Evolutionary conservation across 495 filamentous ascomycete genomes (phyloP).

Genomic region (Lasiosphaeria ovina): DNA sequence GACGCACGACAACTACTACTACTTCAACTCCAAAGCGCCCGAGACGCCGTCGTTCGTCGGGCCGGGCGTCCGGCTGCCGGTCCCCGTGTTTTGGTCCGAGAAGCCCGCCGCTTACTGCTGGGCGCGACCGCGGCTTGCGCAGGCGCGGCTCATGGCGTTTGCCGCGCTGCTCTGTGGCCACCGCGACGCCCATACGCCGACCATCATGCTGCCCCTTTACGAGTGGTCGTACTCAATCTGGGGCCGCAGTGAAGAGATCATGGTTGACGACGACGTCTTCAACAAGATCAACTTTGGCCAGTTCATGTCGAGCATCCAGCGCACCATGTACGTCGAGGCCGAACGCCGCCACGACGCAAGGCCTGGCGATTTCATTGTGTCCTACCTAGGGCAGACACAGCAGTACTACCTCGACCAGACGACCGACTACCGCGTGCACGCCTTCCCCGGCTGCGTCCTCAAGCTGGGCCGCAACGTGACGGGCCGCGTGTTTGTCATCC

Average conservation of each 20-base stretch:
- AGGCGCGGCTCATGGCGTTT: background rate
- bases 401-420: background rate
- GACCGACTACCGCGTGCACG: background rate
- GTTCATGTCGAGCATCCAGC: background rate
- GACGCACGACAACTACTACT: conserved; percentile 12
- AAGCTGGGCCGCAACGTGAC: background rate
- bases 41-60: background rate
- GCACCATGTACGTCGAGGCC: background rate
- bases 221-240: background rate
- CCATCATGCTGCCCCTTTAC: background rate
- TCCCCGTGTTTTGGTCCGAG: background rate
- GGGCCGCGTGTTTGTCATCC: background rate
- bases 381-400: background rate
- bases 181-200: background rate
- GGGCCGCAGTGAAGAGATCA: background rate
- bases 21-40: background rate
- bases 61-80: background rate
- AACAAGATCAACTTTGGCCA: background rate
- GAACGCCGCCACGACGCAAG: background rate
- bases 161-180: background rate
- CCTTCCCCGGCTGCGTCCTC: background rate
- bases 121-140: background rate
- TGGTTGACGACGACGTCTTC: background rate
- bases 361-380: background rate
- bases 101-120: background rate